phyloP scores from a whole-genome alignment of 345 rosid genomes.

The Arabidopsis thaliana region TAIR10.1 NC_003071.7:13465501-13466000 shows the following conservation, averaged over 20 bases:
- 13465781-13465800: constrained; percentile 14
- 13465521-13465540: neutral
- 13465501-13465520: constrained; percentile 6
- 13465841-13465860: constrained; percentile 8
- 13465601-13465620: constrained; percentile 96
- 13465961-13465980: neutral
- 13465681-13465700: constrained; percentile 85
- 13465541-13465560: neutral
- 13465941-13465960: constrained; percentile 15
- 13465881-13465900: constrained; percentile 7
- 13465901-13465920: neutral
- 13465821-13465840: neutral
- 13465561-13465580: constrained; percentile 4
- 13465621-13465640: constrained; percentile 88
- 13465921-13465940: constrained; percentile 2
- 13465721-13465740: constrained; percentile 87
- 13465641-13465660: constrained; percentile 99
- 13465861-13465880: constrained; percentile 12
- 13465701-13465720: constrained; percentile 92
- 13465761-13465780: neutral
- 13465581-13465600: constrained; percentile 46
- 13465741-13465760: constrained; percentile 91
- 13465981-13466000: neutral
- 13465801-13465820: constrained; percentile 14
- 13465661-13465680: constrained; percentile 90